Base-by-base conservation (phyloP, 805 yeast species). In the Cyberlindnera saturnus region DNA sequence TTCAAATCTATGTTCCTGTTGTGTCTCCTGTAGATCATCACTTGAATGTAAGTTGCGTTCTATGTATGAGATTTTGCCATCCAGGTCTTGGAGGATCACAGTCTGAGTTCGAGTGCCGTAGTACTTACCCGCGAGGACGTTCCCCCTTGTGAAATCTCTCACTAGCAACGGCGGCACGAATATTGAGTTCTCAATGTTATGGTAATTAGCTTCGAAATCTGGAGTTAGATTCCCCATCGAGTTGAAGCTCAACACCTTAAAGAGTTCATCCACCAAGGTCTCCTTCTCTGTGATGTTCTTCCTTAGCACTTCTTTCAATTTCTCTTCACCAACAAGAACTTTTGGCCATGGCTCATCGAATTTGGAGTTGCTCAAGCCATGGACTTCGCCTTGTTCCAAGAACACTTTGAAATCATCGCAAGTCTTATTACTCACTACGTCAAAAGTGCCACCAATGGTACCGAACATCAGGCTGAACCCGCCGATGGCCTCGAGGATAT, bases 31-130 rank as follows among this genome's bases (percentile, higher is more conserved):
- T 7, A 62, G 41, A 34, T 60, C 56, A 52, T 77, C 81, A 11
- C 69, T 56, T n/a, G 70, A 63, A 52, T 81, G 83, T 16, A 84
- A 52, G 43, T 77, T 75, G 38, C 70, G 66, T 57, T 89, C 96
- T 13, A 74, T 65, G 60, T 84, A 86, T 39, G 74, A 73, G 17
- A 84, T 63, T 32, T 64, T 44, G 53, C 86, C 70, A 33, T 55
- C 45, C 32, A 69, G 71, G 55, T 76, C 78, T 9, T 85, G 70
- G 18, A 86, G 52, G 4, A 88, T 70, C 2, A 88, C 74, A 0
- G 95, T 87, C 60, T 89, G 96, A 0, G 96, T 86, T 42, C 96
- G 66, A 0, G 97, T 89, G 0, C 96, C 96, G 57, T 88, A 90
- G 53, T 69, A 79, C 18, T 67, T 61, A 0, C 88, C 87, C 14